A percentile compares a stretch with the other conserved stretches of the same genome.
Evolutionary conservation across 2,329 filamentous ascomycete species (phyloP).

Genomic region (Colletotrichum lentis): DNA sequence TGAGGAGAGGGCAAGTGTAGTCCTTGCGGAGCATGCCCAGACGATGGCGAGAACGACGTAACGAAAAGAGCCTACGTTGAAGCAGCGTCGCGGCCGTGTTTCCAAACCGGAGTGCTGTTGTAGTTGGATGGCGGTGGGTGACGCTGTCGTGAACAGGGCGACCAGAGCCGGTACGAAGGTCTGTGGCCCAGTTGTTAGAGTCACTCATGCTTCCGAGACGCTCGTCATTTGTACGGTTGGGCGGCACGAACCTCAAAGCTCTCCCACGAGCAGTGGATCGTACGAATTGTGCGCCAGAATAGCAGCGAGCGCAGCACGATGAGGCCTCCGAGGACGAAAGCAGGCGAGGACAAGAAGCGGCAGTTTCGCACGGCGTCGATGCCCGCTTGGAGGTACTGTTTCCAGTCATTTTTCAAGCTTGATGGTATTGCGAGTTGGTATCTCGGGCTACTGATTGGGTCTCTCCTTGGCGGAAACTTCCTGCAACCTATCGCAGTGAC

Average conservation of each 20-base stretch:
- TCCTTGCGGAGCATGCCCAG: conserved; percentile 46
- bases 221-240: background rate
- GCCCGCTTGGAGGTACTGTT: conserved; percentile 16
- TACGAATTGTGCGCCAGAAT: conserved; percentile 46
- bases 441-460: conserved; percentile 13
- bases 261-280: conserved; percentile 47
- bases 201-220: too few relatives aligned
- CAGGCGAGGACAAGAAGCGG: conserved; percentile 36
- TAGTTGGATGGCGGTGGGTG: conserved; percentile 39
- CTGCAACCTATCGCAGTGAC: conserved; percentile 37
- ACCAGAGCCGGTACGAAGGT: conserved; percentile 46
- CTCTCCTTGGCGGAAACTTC: conserved; percentile 23
- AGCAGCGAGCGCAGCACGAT: conserved; percentile 43
- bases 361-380: conserved; percentile 18
- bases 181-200: conserved; percentile 35
- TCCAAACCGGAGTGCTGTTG: conserved; percentile 41
- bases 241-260: conserved; percentile 46
- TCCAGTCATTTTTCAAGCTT: conserved; percentile 10
- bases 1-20: conserved; percentile 43
- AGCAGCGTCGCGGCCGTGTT: conserved; percentile 22
- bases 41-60: conserved; percentile 42
- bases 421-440: conserved; percentile 12
- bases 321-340: conserved; percentile 40
- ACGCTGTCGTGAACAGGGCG: conserved; percentile 40
- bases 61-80: conserved; percentile 25